Percentiles rank a stretch among this genome's conserved stretches.
Conservation (phyloP, 2,329 filamentous ascomycete species). For the Bipolaris oryzae region DNA sequence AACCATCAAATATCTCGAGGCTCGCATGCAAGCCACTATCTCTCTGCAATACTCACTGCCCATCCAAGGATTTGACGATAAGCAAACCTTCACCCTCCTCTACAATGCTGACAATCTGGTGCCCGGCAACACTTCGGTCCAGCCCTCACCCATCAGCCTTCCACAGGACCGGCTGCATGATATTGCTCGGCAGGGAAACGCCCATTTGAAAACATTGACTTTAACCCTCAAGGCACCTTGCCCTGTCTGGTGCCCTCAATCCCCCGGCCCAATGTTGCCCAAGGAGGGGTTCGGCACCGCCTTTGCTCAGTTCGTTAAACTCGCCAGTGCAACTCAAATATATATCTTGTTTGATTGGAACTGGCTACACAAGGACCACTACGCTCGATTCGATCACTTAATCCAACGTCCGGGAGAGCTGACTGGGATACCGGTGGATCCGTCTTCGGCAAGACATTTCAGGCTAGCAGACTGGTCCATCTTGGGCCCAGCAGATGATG, state of each 20-base stretch:
- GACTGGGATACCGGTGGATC: slow-evolving; percentile 13
- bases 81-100: slow-evolving; percentile 23
- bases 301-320: slow-evolving; percentile 12
- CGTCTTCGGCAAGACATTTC: slow-evolving; percentile 4
- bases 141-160: slow-evolving; percentile 1
- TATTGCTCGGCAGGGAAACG: slow-evolving; percentile 18
- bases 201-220: slow-evolving; percentile 17
- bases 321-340: slow-evolving; percentile 21
- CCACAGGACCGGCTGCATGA: slow-evolving; percentile 10
- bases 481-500: slow-evolving; percentile 13
- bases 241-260: slow-evolving; percentile 15
- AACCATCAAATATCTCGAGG: slow-evolving; percentile 15
- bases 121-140: slow-evolving; percentile 13
- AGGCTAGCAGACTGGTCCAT: slow-evolving; percentile 10
- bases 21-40: slow-evolving; percentile 18
- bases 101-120: slow-evolving; percentile 27
- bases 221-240: slow-evolving; percentile 11
- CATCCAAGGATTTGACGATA: slow-evolving; percentile 12
- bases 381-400: slow-evolving; percentile 10
- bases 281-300: slow-evolving; percentile 11
- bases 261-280: background rate
- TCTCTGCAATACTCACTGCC: slow-evolving; percentile 15
- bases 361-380: slow-evolving; percentile 21
- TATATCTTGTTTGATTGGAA: slow-evolving; percentile 24
- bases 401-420: slow-evolving; percentile 16